A percentile compares a stretch with the other conserved stretches of the same genome.
Conservation (phyloP, 1,139 yeast genomes). For the Geotrichum citri-aurantii region DNA sequence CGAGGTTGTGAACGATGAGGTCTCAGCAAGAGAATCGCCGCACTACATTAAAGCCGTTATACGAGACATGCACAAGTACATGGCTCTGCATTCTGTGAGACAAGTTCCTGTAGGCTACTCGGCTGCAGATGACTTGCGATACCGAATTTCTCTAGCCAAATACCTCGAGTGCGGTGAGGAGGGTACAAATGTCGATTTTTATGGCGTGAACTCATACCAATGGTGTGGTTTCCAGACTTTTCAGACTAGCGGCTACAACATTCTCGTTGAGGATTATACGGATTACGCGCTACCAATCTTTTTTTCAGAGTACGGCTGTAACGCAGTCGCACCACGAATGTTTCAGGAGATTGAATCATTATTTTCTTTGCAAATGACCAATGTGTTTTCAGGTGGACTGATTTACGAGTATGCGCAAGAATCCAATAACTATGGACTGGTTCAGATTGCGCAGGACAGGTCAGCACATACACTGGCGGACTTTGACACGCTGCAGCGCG, state of each 20-base stretch:
- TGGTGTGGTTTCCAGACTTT: constrained; percentile 72
- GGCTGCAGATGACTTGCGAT: constrained; percentile 74
- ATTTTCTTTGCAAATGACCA: constrained; percentile 42
- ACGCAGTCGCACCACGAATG: constrained; percentile 48
- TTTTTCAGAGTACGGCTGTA: constrained; percentile 82
- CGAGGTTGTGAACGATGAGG: constrained; percentile 79
- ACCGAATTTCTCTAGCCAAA: constrained; percentile 71
- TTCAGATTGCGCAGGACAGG: constrained; percentile 43
- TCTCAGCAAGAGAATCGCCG: constrained; percentile 56
- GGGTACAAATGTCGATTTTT: constrained; percentile 71
- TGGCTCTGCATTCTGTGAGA: constrained; percentile 60
- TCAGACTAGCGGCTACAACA: constrained; percentile 61
- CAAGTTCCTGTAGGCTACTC: constrained; percentile 87
- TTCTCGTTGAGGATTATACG: constrained; percentile 52
- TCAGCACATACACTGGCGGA: constrained; percentile 47
- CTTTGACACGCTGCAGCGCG: constrained; percentile 49
- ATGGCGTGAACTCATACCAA: constrained; percentile 85
- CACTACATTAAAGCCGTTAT: constrained; percentile 81
- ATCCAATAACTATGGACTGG: constrained; percentile 64
- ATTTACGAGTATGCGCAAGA: constrained; percentile 74
- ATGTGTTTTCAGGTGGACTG: constrained; percentile 67
- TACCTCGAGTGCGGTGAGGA: constrained; percentile 68
- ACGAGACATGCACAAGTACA: constrained; percentile 84
- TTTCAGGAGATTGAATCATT: constrained; percentile 61
- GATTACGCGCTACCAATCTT: constrained; percentile 73